Percentiles rank a stretch among this genome's conserved stretches.
Evolutionary conservation across 768 basidiomycete species (phyloP).

Genomic region (Mycena maculata): DNA sequence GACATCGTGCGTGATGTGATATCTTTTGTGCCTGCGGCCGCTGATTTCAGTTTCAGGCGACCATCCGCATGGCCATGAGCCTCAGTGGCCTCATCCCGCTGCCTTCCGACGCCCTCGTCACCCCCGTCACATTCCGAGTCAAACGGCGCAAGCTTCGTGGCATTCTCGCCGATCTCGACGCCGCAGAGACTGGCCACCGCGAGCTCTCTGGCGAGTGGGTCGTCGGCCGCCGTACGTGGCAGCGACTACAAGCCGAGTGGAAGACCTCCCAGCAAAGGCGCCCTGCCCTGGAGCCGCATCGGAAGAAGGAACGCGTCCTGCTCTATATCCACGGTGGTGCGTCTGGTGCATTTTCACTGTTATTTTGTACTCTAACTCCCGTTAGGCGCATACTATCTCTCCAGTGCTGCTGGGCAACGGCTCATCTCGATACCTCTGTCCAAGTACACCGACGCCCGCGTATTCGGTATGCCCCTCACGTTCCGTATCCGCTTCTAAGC

Average conservation of each 20-base stretch:
- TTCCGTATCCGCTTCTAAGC: not conserved
- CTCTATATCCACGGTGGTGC: constrained; percentile 89
- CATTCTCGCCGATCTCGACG: constrained; percentile 81
- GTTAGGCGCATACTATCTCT: constrained; percentile 91
- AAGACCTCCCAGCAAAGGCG: constrained; percentile 54
- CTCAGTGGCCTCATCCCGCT: constrained; percentile 86
- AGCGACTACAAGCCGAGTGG: constrained; percentile 85
- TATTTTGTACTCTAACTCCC: constrained; percentile 13
- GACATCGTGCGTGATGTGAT: constrained; percentile 72
- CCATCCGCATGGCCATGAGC: constrained; percentile 75
- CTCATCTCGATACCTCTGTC: constrained; percentile 91
- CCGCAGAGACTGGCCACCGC: constrained; percentile 77
- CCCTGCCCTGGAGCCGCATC: constrained; percentile 45
- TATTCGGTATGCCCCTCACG: constrained; percentile 66
- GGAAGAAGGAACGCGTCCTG: constrained; percentile 81
- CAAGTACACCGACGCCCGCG: constrained; percentile 87
- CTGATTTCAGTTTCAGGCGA: constrained; percentile 47
- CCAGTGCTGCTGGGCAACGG: constrained; percentile 91
- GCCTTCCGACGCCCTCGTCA: constrained; percentile 92
- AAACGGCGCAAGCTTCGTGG: constrained; percentile 78
- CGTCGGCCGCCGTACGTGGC: constrained; percentile 93
- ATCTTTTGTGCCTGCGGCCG: constrained; percentile 5
- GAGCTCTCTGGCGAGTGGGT: constrained; percentile 97
- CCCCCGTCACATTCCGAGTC: constrained; percentile 92
- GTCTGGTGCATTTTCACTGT: not conserved